Evolutionary conservation across 2,329 filamentous ascomycete species (phyloP).

Genomic region (Salinomyces thailandicus): DNA sequence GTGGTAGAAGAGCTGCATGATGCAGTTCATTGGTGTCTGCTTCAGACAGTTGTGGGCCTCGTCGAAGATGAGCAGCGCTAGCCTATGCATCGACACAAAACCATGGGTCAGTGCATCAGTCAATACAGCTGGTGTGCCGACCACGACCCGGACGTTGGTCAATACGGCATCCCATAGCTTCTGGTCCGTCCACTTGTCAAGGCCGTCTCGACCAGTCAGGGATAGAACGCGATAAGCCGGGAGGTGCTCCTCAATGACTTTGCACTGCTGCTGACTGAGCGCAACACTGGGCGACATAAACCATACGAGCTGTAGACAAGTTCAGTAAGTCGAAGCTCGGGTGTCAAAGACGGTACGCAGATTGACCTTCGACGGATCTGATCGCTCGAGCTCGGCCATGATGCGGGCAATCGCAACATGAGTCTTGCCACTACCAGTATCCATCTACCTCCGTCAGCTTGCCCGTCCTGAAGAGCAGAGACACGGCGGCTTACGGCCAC

Average conservation of each 20-base stretch:
- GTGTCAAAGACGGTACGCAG: slow-evolving; percentile 8
- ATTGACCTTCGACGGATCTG: slow-evolving; percentile 27
- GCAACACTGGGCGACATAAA: slow-evolving; percentile 37
- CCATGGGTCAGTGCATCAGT: slow-evolving; percentile 63
- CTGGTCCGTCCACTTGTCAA: slow-evolving; percentile 63
- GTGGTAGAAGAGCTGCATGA: slow-evolving; percentile 66
- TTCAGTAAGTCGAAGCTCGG: neutral
- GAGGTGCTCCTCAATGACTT: slow-evolving; percentile 26
- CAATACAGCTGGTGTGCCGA: slow-evolving; percentile 68
- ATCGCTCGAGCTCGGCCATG: slow-evolving; percentile 32
- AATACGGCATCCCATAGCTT: slow-evolving; percentile 58
- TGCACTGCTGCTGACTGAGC: slow-evolving; percentile 36
- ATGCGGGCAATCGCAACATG: slow-evolving; percentile 38
- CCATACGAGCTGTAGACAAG: slow-evolving; percentile 31
- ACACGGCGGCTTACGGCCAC: slow-evolving; percentile 28
- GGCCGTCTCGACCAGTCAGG: slow-evolving; percentile 56
- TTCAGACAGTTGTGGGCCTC: slow-evolving; percentile 61
- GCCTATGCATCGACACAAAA: slow-evolving; percentile 54
- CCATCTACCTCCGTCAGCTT: slow-evolving; percentile 26
- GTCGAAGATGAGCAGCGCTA: slow-evolving; percentile 69
- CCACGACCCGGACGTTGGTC: slow-evolving; percentile 55
- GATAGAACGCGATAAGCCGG: slow-evolving; percentile 46
- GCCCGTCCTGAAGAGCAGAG: too few species aligned
- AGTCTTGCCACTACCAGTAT: slow-evolving; percentile 41
- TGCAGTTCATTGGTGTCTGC: slow-evolving; percentile 53